Evolutionary conservation across 805 yeast genomes (phyloP).

Genomic region (Yarrowia sp.): DNA sequence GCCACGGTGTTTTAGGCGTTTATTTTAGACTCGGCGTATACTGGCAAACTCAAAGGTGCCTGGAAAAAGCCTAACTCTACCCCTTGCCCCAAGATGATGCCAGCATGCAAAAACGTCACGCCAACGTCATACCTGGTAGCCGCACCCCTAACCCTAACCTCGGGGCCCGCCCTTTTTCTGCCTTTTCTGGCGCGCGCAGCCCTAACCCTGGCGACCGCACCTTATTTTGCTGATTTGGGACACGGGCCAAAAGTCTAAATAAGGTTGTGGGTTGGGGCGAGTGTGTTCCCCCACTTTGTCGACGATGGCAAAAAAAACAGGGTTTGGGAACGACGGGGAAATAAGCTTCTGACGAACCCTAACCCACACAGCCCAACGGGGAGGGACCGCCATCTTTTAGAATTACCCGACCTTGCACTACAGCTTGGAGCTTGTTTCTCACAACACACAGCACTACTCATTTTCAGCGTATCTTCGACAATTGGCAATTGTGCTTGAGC

Average conservation of each 20-base stretch:
- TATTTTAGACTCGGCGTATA: slow-evolving; percentile 39
- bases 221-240: background rate
- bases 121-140: background rate
- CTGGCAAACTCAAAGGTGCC: background rate
- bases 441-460: slow-evolving; percentile 31
- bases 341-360: background rate
- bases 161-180: no score
- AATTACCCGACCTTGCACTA: slow-evolving; percentile 39
- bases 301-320: slow-evolving; percentile 1
- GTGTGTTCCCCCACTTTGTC: slow-evolving; percentile 34
- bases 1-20: background rate
- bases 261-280: slow-evolving; percentile 7
- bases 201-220: background rate
- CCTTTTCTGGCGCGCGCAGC: no score
- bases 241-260: background rate
- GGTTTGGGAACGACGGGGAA: no score
- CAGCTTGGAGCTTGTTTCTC: slow-evolving; percentile 26
- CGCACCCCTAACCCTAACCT: background rate
- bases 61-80: slow-evolving; percentile 6
- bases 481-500: slow-evolving; percentile 32
- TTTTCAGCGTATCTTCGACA: slow-evolving; percentile 32
- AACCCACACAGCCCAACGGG: slow-evolving; percentile 21
- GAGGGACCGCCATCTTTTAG: slow-evolving; percentile 30
- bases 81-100: slow-evolving; percentile 12
- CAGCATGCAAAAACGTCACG: slow-evolving; percentile 7